A percentile compares a stretch with the other conserved stretches of the same genome.
phyloP scores from a whole-genome alignment of 2,329 filamentous ascomycete genomes.

The Talaromyces amestolkiae region DNA sequence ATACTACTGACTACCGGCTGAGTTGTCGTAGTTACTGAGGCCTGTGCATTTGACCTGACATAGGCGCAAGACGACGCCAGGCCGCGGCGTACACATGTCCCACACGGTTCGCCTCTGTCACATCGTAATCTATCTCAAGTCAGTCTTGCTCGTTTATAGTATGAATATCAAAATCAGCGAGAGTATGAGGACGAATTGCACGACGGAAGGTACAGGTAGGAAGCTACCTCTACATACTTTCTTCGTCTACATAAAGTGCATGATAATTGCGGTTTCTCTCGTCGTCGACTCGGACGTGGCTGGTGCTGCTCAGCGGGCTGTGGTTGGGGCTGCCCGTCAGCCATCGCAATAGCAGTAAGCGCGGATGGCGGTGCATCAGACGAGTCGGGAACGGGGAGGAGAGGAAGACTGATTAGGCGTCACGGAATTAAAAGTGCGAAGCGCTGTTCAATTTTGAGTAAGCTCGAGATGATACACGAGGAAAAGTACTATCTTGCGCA shows the following conservation, averaged over 20 bases:
- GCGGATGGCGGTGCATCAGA: not conserved
- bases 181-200: not conserved
- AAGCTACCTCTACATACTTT: slow-evolving; percentile 5
- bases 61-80: slow-evolving; percentile 8
- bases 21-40: not conserved
- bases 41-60: slow-evolving; percentile 3
- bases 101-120: slow-evolving; percentile 10
- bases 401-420: not conserved
- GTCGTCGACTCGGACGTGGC: slow-evolving; percentile 5
- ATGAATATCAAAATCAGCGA: not conserved
- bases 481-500: not conserved
- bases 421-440: not conserved
- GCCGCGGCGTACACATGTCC: slow-evolving; percentile 9
- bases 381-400: not conserved
- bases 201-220: not conserved
- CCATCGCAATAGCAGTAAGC: slow-evolving; percentile 1
- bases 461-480: not conserved
- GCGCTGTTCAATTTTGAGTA: not conserved
- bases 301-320: not conserved
- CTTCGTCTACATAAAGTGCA: slow-evolving; percentile 10
- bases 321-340: slow-evolving; percentile 1
- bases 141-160: not conserved
- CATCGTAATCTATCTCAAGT: slow-evolving; percentile 7
- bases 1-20: slow-evolving; percentile 6
- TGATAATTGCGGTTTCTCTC: slow-evolving; percentile 11